Percentiles rank a stretch among this genome's conserved stretches.
Conservation (phyloP, 75 land plant genomes). For the Pinus tabuliformis region DNA sequence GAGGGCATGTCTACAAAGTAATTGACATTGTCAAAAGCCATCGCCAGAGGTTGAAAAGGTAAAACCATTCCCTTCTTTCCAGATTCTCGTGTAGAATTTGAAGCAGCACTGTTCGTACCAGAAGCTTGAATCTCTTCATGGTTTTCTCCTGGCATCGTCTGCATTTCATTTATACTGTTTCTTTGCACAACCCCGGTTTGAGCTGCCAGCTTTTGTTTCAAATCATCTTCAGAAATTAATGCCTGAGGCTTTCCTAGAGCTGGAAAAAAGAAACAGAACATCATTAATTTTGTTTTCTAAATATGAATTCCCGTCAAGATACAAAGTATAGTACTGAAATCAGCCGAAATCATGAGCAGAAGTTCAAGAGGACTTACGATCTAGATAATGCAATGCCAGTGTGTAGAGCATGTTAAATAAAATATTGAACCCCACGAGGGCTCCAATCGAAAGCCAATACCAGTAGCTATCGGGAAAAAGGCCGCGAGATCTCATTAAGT, state of each 20-base stretch:
- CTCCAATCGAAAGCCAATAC: constrained; percentile 26
- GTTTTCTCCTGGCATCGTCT: too few relatives aligned
- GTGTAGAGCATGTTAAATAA: constrained; percentile 27
- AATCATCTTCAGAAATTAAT: constrained; percentile 56
- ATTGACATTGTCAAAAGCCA: constrained; percentile 70
- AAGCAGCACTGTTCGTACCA: too few relatives aligned
- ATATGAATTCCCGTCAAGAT: too few relatives aligned
- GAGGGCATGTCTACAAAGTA: constrained; percentile 83
- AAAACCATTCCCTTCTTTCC: constrained; percentile 67
- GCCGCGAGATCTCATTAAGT: constrained; percentile 20
- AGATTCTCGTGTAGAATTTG: background rate
- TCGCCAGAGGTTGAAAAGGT: constrained; percentile 77
- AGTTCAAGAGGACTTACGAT: constrained; percentile 22
- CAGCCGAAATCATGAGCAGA: too few relatives aligned
- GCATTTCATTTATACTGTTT: too few relatives aligned
- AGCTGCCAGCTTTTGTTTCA: constrained; percentile 34
- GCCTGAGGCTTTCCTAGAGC: constrained; percentile 74
- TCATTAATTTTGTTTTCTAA: too few relatives aligned
- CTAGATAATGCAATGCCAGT: constrained; percentile 15
- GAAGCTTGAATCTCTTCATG: too few relatives aligned
- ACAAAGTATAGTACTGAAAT: too few relatives aligned
- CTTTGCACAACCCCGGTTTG: too few relatives aligned
- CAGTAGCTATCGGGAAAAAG: constrained; percentile 17
- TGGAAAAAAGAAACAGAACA: constrained; percentile 14
- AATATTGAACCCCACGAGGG: constrained; percentile 14